Conservation (phyloP, 2,329 filamentous ascomycete species). For the Cladosporium sp. region DNA sequence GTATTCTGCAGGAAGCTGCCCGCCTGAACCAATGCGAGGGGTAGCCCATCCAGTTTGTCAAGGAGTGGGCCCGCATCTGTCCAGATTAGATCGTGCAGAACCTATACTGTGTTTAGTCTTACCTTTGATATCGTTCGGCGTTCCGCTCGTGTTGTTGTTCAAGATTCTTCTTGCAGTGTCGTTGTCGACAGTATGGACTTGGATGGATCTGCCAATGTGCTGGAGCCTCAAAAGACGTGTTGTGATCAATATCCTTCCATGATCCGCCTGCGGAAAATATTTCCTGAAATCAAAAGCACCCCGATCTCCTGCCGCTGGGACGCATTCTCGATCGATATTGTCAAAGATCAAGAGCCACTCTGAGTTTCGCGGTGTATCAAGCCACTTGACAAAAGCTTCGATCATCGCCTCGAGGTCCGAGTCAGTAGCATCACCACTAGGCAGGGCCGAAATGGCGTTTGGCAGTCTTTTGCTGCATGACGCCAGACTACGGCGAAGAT, state of each 20-base stretch:
- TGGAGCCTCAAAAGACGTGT: background rate
- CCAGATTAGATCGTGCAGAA: background rate
- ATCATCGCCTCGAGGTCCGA: background rate
- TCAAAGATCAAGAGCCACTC: conserved; percentile 35
- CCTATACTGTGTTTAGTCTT: too few species aligned
- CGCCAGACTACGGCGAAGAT: conserved; percentile 26
- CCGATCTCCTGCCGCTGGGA: conserved; percentile 13
- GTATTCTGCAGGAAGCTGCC: conserved; percentile 22
- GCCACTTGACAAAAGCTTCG: conserved; percentile 18
- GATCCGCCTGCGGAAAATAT: background rate
- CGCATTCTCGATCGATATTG: conserved; percentile 29
- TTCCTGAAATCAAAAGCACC: conserved; percentile 15
- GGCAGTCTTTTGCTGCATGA: conserved; percentile 23
- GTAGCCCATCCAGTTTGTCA: conserved; percentile 25
- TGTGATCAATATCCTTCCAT: background rate
- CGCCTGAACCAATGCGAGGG: conserved; percentile 26
- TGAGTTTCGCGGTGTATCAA: conserved; percentile 24
- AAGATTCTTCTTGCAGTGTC: background rate
- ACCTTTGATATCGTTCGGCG: too few species aligned
- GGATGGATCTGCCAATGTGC: too few species aligned
- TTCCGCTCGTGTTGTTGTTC: too few species aligned
- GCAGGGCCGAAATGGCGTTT: background rate
- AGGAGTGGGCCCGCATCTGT: conserved; percentile 19
- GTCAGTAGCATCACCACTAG: too few species aligned
- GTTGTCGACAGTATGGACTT: too few species aligned